Evolutionary conservation across 371 early-diverging fungal species (phyloP), one percentile per base, ranked within the genome.

Genomic region (Rhizopus microsporus): DNA sequence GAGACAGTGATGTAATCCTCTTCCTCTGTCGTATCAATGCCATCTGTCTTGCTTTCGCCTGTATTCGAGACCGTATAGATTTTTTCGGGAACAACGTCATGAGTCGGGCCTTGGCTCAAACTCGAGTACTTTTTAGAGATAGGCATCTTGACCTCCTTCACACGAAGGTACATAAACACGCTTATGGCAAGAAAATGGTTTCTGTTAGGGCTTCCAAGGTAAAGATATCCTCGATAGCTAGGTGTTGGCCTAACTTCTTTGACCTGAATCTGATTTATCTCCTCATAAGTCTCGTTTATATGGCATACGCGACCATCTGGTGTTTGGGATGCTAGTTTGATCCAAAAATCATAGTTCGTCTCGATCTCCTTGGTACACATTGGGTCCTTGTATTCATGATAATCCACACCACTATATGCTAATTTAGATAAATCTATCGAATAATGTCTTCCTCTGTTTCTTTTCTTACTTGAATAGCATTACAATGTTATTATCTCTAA

Each of bases 121-220:
- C 68, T 52, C 0, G 90, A 88, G 56, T 73, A 86, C 61, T 90
- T 88, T 49, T 80, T 86, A 31, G 81, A 68, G 1, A 75, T 68
- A 4, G 83, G 83, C 4, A 78, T 46, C 42, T 75, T 82, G 6
- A 67, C 59, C 39, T 74, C 74, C 48, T 66, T 80, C 0, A 88
- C 83, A 4, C 82, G 77, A 10, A 78, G 59, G 65, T 80, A 91
- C 69, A 84, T 85, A 7, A 67, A 67, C 3, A 89, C 74, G 12
- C 73, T 75, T 33, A 91, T 82, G 0, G 74, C 42, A 10, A 89
- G 45, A 3, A 78, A 51, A 6, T 71, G 42, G 5, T 71, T 67
- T 50, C 71, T 58, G 3, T 10, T 16, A 0, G 78, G 66, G 49
- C 85, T 80, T 1, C 89, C 88, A 3, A 90, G 56, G 87, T 65